Conservation (phyloP, 306 rosid species). For the Pterocarpus macrocarpus region DNA sequence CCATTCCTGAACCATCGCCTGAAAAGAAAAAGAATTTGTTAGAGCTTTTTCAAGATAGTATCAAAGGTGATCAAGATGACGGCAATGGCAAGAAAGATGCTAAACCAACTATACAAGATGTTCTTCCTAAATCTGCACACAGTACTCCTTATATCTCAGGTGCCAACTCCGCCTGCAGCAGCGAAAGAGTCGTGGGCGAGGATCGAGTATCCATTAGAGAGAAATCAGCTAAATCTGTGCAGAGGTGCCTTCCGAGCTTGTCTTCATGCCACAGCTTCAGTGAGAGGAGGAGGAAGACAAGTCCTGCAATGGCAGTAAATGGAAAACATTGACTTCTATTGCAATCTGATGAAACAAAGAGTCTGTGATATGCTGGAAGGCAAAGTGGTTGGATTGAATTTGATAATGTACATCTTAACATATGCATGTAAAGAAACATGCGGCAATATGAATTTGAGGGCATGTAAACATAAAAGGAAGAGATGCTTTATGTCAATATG, state of each 20-base stretch:
- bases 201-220: constrained; percentile 43
- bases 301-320: constrained; percentile 68
- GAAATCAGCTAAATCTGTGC: constrained; percentile 55
- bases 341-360: constrained; percentile 15
- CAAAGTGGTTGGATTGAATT: constrained; percentile 26
- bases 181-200: constrained; percentile 61
- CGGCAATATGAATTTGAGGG: constrained; percentile 43
- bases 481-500: constrained; percentile 23
- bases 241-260: constrained; percentile 83
- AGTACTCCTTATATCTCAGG: constrained; percentile 57
- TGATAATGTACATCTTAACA: constrained; percentile 52
- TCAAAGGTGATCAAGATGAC: constrained; percentile 43
- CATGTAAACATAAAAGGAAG: constrained; percentile 2
- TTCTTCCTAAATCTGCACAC: constrained; percentile 57
- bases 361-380: constrained; percentile 8
- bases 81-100: constrained; percentile 47
- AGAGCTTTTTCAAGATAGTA: constrained; percentile 81
- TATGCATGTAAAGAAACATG: constrained; percentile 8
- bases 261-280: constrained; percentile 74
- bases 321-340: constrained; percentile 50
- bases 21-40: constrained; percentile 76
- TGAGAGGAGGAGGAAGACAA: constrained; percentile 71
- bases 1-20: constrained; percentile 58
- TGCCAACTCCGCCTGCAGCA: constrained; percentile 57
- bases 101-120: constrained; percentile 50